Base-by-base conservation (phyloP, 768 basidiomycete genomes). In the Pleurotus ostreatus region DNA sequence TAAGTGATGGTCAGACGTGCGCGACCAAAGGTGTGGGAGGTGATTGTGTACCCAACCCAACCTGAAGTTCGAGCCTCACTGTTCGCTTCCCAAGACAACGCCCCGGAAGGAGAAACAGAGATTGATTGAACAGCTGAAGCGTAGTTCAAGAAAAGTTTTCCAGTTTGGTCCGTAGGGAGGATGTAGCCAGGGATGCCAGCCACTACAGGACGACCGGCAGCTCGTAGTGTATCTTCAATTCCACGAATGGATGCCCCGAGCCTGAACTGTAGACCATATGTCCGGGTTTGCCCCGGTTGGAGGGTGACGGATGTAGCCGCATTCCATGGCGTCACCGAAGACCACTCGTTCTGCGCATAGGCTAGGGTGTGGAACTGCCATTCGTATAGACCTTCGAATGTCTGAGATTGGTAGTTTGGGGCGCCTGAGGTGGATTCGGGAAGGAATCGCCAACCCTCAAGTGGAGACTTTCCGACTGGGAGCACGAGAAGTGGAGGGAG, bases 371-470 rank as follows among this genome's bases (percentile, higher is more conserved):
- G 82, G 63, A 81, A 81, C 61, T 79, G 77, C 81, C 82, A 82
- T 69, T 82, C 82, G 66, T 81, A 81, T 12, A 82, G 62, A 0
- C 74, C 82, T 61, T 83, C 82, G 60, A 83, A 83, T 0, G 82
- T 83, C 62, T 83, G 82, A 1, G 80, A 81, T 60, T 82, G 81
- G 60, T 83, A 83, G 56, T 68, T 78, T 1, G 78, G 77, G 1
- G 74, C 59, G 1, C 66, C 70, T 2, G 72, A 67, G 0, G 79
- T 81, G 18, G 73, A 71, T 62, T 82, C 81, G 2, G 76, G 73
- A 51, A 83, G 74, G 64, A 82, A 82, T 30, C 81, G 70, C 81
- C 81, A 83, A 22, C 81, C 82, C 65, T 83, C 82, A 16, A 83
- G 66, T n/a, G 82, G 81, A 6, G 75, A 76, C 44, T 70, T 66